These are phyloP conservation scores for Cytospora mali DNA, from an alignment of 2,329 filamentous ascomycete species.

Conservation along the genomic window DNA sequence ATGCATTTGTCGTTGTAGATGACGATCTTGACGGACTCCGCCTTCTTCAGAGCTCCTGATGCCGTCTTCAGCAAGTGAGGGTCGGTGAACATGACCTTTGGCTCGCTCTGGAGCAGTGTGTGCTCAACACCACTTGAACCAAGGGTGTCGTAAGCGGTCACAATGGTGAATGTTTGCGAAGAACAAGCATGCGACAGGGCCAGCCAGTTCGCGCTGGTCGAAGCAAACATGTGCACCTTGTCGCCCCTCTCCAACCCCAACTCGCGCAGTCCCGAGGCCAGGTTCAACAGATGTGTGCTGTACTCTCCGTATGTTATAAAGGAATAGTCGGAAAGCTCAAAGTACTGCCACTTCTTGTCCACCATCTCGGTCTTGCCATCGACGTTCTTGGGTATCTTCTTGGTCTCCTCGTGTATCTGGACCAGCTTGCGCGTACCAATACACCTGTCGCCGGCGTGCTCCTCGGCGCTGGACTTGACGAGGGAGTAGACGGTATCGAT, in stretches of 20 bases:
- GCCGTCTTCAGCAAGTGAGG: slow-evolving; percentile 72
- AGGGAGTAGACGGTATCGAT: slow-evolving; percentile 80
- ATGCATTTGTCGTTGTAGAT: slow-evolving; percentile 61
- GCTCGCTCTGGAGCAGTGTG: slow-evolving; percentile 79
- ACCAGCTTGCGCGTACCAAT: slow-evolving; percentile 74
- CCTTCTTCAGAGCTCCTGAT: slow-evolving; percentile 57
- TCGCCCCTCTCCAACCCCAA: slow-evolving; percentile 70
- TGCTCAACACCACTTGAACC: slow-evolving; percentile 83
- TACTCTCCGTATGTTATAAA: slow-evolving; percentile 83
- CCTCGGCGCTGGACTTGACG: slow-evolving; percentile 66
- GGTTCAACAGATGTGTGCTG: slow-evolving; percentile 66
- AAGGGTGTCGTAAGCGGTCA: slow-evolving; percentile 93
- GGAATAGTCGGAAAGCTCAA: slow-evolving; percentile 77
- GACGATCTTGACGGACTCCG: slow-evolving; percentile 58
- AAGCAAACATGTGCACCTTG: slow-evolving; percentile 78
- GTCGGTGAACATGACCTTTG: slow-evolving; percentile 84
- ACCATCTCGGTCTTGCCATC: slow-evolving; percentile 79
- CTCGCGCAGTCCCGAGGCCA: slow-evolving; percentile 74
- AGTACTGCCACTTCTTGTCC: slow-evolving; percentile 90
- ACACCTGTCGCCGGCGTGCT: slow-evolving; percentile 64
- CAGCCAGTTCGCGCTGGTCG: slow-evolving; percentile 86
- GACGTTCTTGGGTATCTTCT: slow-evolving; percentile 86
- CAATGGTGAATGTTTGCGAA: slow-evolving; percentile 87
- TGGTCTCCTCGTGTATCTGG: slow-evolving; percentile 78
- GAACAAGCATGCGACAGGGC: slow-evolving; percentile 74